These are phyloP conservation scores for Mycena epipterygia DNA, from an alignment of 768 basidiomycete genomes.

Conservation along the genomic window DNA sequence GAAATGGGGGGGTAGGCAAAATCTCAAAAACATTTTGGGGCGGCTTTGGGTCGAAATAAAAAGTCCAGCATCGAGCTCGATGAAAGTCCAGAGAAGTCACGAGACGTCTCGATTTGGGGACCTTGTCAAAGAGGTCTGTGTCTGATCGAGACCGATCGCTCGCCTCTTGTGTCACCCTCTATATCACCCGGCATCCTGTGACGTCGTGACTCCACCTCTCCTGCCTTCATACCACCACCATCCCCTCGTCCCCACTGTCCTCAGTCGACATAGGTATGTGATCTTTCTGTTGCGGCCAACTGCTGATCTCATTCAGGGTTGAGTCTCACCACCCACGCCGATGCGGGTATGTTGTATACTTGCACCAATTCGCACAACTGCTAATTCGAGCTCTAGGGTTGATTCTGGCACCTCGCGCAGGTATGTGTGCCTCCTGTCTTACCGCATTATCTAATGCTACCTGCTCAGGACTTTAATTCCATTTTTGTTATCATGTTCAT, in stretches of 20 bases:
- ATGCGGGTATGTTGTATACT: neutral
- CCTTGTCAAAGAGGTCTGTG: too few relatives aligned
- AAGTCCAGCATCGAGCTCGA: too few relatives aligned
- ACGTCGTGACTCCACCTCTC: constrained; percentile 16
- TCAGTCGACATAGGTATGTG: neutral
- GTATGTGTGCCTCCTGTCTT: neutral
- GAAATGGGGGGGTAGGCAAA: too few relatives aligned
- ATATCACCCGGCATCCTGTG: neutral
- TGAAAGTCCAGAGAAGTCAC: too few relatives aligned
- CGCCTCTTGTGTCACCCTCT: neutral
- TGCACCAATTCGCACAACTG: neutral
- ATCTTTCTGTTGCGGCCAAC: neutral
- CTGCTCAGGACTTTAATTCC: neutral
- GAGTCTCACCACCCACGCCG: too few relatives aligned
- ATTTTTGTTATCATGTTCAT: neutral
- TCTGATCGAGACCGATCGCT: too few relatives aligned
- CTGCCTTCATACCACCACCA: constrained; percentile 8
- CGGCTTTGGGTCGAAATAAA: too few relatives aligned
- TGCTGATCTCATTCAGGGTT: too few relatives aligned
- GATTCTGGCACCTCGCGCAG: neutral
- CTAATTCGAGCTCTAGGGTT: neutral
- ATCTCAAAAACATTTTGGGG: too few relatives aligned
- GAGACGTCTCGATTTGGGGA: too few relatives aligned
- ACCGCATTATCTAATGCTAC: neutral
- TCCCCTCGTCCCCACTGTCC: neutral